Evolutionary conservation across 2,329 filamentous ascomycete species (phyloP), one percentile per base, ranked within the genome.

Genomic region (Talaromyces piceae): DNA sequence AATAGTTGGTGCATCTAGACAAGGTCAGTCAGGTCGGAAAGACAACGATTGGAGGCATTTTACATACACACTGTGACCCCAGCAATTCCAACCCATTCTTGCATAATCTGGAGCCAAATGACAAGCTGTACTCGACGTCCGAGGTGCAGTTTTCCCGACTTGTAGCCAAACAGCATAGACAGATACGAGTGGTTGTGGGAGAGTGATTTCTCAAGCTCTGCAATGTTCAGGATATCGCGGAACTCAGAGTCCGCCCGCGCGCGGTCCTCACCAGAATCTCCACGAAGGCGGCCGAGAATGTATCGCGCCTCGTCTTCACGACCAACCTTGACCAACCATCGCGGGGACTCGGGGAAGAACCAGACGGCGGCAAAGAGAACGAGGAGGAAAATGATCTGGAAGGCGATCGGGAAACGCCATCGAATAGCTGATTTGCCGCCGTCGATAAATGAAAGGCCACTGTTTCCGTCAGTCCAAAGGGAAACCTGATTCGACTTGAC

Each of bases 31-130:
- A 78, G 2, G 73, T 74, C 0, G 73, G 73, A 0, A 73, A 74
- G 44, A 77, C 4, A 23, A 18, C 20, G 4, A 9, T 16, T 46
- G 31, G 8, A 16, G 9, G 3, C 5, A 23, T 7, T 25, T 7
- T 12, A 57, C 67, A 46, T 60, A 69, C 67, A 82, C 30, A 87
- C 76, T 0, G 83, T 86, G 2, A 87, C 81, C 39, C 82, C 83
- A 0, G 83, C 82, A 54, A 87, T 87, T 0, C 84, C 82, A 47
- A 83, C 77, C 81, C 83, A 86, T 58, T 85, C 80, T 59, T 86
- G 83, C 61, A 87, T 77, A 41, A 87, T 83, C 66, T 87, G 83
- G 7, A 87, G 72, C 83, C 83, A 87, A 30, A 88, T 75, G 3
- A 84, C 83, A 1, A 88, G 74, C 59, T 87, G 83, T 0, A 87